Base-by-base conservation (phyloP, 2,329 filamentous ascomycete genomes). In the Parastagonospora avenae region DNA sequence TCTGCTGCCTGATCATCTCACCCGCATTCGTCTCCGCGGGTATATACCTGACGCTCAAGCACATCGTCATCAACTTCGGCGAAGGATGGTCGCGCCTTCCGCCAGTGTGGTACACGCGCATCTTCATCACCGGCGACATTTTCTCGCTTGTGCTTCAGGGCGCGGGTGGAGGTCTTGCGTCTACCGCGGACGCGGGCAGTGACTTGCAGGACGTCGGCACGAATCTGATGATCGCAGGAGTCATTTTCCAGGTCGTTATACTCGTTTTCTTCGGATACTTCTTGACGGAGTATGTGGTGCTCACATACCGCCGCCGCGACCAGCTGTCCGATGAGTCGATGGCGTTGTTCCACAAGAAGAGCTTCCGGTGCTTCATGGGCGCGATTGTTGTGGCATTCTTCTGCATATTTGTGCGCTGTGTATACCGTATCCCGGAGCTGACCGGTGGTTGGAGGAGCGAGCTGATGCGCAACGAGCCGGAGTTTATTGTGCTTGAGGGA, bases 71-170 rank as follows among this genome's bases (percentile, higher is more conserved):
- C n/a, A 76, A 77, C 42, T 82, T 85, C 46, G 84, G 84, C 35
- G 54, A 64, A 33, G 46, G 50, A 0, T 67, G 66, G 61, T 72
- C 67, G 1, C 54, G 66, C 19, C 55, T 75, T 2, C 53, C 54
- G 6, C 65, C 71, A 0, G 58, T 54, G 4, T 67, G 78, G 45
- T 85, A 85, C 66, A 84, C 83, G 9, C 79, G 79, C 67, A 78
- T 85, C 52, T 87, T 87, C 70, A 81, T 86, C 56, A 63, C 73
- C n/a, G 83, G 80, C 60, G 85, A 87, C 57, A 57, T 86, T 36
- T 59, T 83, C 46, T 82, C 80, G n/a, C 77, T 87, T n/a, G 56
- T 83, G 10, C 70, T 86, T 4, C 84, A 87, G 66, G 82, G 81
- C 4, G 76, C 76, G 7, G 83, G 83, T 10, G 84, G 84, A 49